These are phyloP conservation scores for Teratosphaeria zuluensis DNA, from an alignment of 2,329 filamentous ascomycete genomes.

Conservation along the genomic window DNA sequence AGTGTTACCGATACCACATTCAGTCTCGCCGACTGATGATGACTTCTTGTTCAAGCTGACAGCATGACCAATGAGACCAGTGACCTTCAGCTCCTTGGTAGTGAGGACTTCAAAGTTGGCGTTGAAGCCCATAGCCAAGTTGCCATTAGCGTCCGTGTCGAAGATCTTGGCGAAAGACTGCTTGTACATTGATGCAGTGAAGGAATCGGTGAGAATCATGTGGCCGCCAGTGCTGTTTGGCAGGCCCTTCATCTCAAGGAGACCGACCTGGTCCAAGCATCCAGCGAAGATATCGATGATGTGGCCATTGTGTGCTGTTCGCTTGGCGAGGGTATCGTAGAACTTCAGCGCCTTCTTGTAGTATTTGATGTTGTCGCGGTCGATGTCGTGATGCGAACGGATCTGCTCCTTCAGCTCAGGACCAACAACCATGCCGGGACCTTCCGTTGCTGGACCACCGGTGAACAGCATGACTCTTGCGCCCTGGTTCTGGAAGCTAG, in stretches of 20 bases:
- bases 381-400: slow-evolving; percentile 96
- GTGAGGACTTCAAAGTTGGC: slow-evolving; percentile 91
- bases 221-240: slow-evolving; percentile 94
- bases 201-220: slow-evolving; percentile 97
- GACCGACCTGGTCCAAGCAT: slow-evolving; percentile 91
- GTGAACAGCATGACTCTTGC: slow-evolving; percentile 96
- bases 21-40: slow-evolving; percentile 89
- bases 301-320: slow-evolving; percentile 91
- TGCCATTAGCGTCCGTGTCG: slow-evolving; percentile 91
- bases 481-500: slow-evolving; percentile 89
- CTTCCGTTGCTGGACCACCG: slow-evolving; percentile 88
- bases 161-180: slow-evolving; percentile 96
- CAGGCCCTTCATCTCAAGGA: slow-evolving; percentile 96
- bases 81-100: slow-evolving; percentile 97
- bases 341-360: slow-evolving; percentile 99
- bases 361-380: slow-evolving; percentile 97
- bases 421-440: slow-evolving; percentile 91
- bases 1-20: slow-evolving; percentile 96
- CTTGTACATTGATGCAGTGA: slow-evolving; percentile 98
- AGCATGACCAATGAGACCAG: slow-evolving; percentile 90
- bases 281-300: slow-evolving; percentile 97
- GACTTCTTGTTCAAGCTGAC: slow-evolving; percentile 98
- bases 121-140: slow-evolving; percentile 96
- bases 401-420: slow-evolving; percentile 94
- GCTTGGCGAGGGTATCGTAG: slow-evolving; percentile 88